These are phyloP conservation scores for Artemisia tridentata DNA, from an alignment of 129 eudicot genomes.

Conservation along the genomic window DNA sequence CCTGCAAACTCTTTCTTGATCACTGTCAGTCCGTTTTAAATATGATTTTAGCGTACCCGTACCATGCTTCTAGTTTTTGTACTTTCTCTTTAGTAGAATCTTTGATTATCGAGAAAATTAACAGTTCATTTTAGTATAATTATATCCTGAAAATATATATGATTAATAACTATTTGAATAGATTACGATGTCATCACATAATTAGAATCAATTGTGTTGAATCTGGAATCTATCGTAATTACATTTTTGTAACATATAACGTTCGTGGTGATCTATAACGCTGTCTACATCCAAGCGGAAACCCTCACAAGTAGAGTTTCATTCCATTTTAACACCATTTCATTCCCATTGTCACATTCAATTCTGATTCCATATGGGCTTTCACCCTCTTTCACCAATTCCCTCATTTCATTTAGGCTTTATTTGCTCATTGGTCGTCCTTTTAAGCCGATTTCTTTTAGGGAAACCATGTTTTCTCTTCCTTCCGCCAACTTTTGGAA, in stretches of 20 bases:
- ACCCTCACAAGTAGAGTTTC: conserved; percentile 59
- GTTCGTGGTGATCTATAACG: neutral
- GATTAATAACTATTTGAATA: neutral
- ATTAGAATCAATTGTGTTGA: neutral
- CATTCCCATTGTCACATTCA: conserved; percentile 39
- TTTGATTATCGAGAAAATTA: neutral
- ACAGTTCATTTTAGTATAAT: neutral
- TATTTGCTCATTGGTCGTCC: conserved; percentile 38
- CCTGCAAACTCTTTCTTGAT: conserved; percentile 16
- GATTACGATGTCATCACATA: conserved; percentile 22
- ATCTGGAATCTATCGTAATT: neutral
- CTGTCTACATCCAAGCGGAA: conserved; percentile 30
- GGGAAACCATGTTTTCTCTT: neutral
- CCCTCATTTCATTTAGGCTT: conserved; percentile 44
- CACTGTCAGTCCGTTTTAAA: neutral
- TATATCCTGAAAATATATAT: neutral
- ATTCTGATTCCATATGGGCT: conserved; percentile 37
- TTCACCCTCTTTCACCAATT: conserved; percentile 51
- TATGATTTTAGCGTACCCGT: neutral
- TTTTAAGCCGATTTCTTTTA: conserved; percentile 21
- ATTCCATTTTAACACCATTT: too few relatives aligned
- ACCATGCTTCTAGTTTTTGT: conserved; percentile 3
- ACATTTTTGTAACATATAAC: neutral
- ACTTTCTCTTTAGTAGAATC: neutral
- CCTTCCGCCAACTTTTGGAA: conserved; percentile 46